Evolutionary conservation across 192 early-diverging fungal genomes (phyloP).

Genomic region (Phycomyces nitens): DNA sequence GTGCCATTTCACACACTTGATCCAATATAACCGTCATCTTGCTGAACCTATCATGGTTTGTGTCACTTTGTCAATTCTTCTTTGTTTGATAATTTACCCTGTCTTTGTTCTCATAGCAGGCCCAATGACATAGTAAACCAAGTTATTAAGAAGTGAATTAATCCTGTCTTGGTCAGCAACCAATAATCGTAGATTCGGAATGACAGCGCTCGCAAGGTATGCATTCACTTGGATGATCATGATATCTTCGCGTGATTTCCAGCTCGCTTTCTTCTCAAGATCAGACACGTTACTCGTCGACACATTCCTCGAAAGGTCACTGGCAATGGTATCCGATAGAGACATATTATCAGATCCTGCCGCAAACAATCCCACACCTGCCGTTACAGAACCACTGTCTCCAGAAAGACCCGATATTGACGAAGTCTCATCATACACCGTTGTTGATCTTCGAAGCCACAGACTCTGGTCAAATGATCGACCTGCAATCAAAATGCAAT

Average conservation of each 20-base stretch:
- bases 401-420: background rate
- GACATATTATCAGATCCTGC: background rate
- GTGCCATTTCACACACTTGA: conserved; percentile 56
- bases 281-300: conserved; percentile 37
- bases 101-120: conserved; percentile 63
- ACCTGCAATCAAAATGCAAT: conserved; percentile 72
- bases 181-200: conserved; percentile 67
- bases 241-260: conserved; percentile 61
- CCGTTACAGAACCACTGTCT: conserved; percentile 14
- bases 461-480: conserved; percentile 71
- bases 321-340: background rate
- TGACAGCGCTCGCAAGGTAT: conserved; percentile 48
- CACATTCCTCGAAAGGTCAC: conserved; percentile 15
- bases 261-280: conserved; percentile 42
- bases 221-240: conserved; percentile 58
- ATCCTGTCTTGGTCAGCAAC: conserved; percentile 74
- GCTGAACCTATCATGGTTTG: conserved; percentile 8
- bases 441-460: conserved; percentile 50
- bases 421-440: conserved; percentile 35
- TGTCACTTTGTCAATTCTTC: background rate
- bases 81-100: conserved; percentile 22
- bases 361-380: conserved; percentile 11
- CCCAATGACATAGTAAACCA: conserved; percentile 81
- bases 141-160: conserved; percentile 56
- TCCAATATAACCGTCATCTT: conserved; percentile 46